These are phyloP conservation scores for Eimeria sp. DNA, from an alignment of 169 alveolate genomes.

Conservation along the genomic window DNA sequence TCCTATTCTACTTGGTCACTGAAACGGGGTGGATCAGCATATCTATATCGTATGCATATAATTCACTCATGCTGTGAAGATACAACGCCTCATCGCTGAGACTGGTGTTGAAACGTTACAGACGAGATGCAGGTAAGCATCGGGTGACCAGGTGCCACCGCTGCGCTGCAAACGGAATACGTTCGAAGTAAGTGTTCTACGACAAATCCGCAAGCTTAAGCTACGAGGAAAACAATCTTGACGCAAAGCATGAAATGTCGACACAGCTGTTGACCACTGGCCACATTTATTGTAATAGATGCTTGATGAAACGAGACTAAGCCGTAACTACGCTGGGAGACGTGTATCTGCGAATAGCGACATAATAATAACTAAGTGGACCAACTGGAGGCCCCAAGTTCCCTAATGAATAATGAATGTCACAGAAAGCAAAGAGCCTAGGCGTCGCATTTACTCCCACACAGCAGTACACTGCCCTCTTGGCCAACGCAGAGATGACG, in stretches of 20 bases:
- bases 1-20: neutral
- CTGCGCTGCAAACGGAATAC: neutral
- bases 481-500: neutral
- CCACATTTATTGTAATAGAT: neutral
- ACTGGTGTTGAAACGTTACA: neutral
- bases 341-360: neutral
- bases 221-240: neutral
- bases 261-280: neutral
- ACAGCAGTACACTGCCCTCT: neutral
- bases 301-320: neutral
- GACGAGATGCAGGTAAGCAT: neutral
- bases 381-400: neutral
- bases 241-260: neutral
- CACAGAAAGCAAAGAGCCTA: neutral
- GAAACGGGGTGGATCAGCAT: neutral
- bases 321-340: neutral
- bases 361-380: neutral
- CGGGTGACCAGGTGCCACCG: neutral
- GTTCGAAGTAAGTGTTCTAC: neutral
- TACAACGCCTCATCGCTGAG: neutral
- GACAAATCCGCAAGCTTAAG: neutral
- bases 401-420: neutral
- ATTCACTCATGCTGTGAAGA: neutral
- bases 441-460: neutral
- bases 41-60: neutral